Evolutionary conservation across 2,329 filamentous ascomycete genomes (phyloP), one percentile per base, ranked within the genome.

Genomic region (Fusarium luffae): DNA sequence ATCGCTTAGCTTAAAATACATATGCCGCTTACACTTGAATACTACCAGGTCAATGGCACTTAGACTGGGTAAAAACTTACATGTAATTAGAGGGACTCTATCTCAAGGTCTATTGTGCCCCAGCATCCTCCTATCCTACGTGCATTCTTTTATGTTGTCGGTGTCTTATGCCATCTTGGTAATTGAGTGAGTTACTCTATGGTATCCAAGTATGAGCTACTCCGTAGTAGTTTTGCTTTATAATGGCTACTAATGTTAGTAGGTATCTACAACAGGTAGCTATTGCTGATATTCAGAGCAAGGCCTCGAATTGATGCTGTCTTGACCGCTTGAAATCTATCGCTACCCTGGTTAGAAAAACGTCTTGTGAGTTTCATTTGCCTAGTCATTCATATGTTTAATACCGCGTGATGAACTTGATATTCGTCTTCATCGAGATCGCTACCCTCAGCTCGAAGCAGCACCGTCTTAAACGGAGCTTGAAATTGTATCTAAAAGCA

Each of bases 401-500:
- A 54, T 66, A 28, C 46, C 46, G 46, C 40, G 25, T 47, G 13
- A 37, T 56, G 12, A 34, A 42, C 19, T 49, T 59, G 30, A 49
- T 44, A 41, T 28, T 55, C 21, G 16, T 44, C 40, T 63, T 52
- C 43, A 70, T 68, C 62, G 42, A 70, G 57, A 69, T 66, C 44
- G 21, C 43, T 44, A 43, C 30, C 5, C 19, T 10, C 7, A 40
- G 19, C 34, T 25, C 48, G 27, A 34, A 27, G n/a, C 19, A 54
- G 16, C 7, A 50, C 60, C 68, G 52, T 69, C 55, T 69, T 25
- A 54, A 69, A 71, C 60, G 68, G 48, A 32, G 18, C 9, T 30
- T 8, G 5, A 41, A 44, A 51, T 19, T 32, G 28, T 48, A 23
- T 5, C 54, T 30, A 7, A 30, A 57, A 59, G 7, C 9, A 54